Evolutionary conservation across 805 yeast genomes (phyloP), one percentile per base, ranked within the genome.

Genomic region (Pichia kluyveri): DNA sequence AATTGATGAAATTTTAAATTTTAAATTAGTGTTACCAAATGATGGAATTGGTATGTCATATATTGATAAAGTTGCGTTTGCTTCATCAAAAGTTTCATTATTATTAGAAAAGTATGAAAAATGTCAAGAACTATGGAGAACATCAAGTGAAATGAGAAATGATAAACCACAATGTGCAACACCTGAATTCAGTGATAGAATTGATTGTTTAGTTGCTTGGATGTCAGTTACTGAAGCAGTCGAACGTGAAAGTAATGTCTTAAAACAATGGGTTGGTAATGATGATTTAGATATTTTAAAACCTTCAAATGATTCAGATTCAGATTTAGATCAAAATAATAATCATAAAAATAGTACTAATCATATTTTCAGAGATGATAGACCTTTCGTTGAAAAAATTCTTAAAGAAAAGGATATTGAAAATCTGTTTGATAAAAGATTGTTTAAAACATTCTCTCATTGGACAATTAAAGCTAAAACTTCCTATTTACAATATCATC

Each of bases 201-300:
- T 87, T 4, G 89, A 85, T 49, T 91, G 96, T 1, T 69, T 91
- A 48, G 80, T 77, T 38, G 83, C 96, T 0, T 91, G 97, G 96
- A 71, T 77, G 28, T 79, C 88, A 8, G 80, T 87, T 38, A 79
- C 89, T 0, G 76, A 74, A 41, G 84, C 88, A 1, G 78, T 90
- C 19, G 73, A 75, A 42, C 66, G 79, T 36, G 89, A 83, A 57
- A 69, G 82, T 2, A 67, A 71, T 15, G 73, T 82, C 6, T 66
- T 93, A 52, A 74, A 76, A 51, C 64, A 72, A 40, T 89, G 96
- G 96, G 86, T 89, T 5, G 96, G 96, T 5, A 85, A 85, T 61
- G 83, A 79, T 44, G 88, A 82, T 34, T 65, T 85, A 28, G 93
- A 88, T 58, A 78, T 88, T 42, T 63, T 76, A 27, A 65, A 66